phyloP scores from a whole-genome alignment of 352 stramenopile genomes.

The Pythium plurisporium region DNA sequence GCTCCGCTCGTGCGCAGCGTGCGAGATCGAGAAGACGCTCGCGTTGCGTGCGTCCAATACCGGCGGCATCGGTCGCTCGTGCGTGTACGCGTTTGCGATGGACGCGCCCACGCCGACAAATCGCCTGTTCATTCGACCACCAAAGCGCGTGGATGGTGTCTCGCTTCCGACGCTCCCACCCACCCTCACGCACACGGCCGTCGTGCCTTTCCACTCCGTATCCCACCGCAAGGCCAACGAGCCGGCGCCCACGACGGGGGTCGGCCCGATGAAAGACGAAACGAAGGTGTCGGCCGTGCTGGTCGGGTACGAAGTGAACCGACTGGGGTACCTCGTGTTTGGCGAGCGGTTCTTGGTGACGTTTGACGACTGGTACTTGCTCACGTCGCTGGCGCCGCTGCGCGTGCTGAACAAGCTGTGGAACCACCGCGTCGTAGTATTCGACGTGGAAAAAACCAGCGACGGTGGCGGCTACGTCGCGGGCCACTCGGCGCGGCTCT shows the following conservation, averaged over 20 bases:
- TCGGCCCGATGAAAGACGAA: background rate
- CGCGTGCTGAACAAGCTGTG: constrained; percentile 11
- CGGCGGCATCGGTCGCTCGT: constrained; percentile 20
- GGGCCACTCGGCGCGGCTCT: background rate
- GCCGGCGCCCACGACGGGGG: background rate
- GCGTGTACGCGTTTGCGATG: constrained; percentile 1
- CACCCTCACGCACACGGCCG: too few relatives aligned
- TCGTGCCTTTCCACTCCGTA: too few relatives aligned
- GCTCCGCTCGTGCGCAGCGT: background rate
- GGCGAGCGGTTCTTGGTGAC: constrained; percentile 7
- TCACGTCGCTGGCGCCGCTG: constrained; percentile 11
- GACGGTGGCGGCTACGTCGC: constrained; percentile 1
- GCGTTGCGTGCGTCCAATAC: constrained; percentile 22
- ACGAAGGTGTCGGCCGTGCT: constrained; percentile 1
- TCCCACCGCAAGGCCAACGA: background rate
- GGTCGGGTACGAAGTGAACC: constrained; percentile 10
- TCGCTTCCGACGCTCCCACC: too few relatives aligned
- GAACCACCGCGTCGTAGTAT: constrained; percentile 13
- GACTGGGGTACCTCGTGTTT: constrained; percentile 15
- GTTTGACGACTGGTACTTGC: constrained; percentile 18
- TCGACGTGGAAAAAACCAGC: background rate
- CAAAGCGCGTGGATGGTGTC: too few relatives aligned
- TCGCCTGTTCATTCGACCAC: too few relatives aligned
- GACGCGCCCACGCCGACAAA: background rate
- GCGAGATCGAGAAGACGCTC: constrained; percentile 21